Base-by-base conservation (phyloP, 108 stramenopile species). In the Nitzschia palea region DNA sequence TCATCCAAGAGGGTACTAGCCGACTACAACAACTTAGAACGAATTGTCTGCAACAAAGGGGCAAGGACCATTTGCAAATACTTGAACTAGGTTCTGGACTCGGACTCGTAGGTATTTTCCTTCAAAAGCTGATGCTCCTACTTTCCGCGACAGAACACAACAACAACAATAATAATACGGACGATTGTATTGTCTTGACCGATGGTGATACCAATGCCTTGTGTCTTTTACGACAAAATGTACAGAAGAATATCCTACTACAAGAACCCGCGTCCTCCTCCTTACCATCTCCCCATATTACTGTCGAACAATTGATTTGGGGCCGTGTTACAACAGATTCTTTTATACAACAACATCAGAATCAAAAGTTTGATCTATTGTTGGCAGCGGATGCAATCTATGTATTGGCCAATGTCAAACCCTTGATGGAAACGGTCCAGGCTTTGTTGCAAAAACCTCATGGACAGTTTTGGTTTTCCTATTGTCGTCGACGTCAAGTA, bases 231-330 rank as follows among this genome's bases (percentile, higher is more conserved):
- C 60, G 86, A 37, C 31, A 80, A 31, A 87, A 87, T 65, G 75
- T 83, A 22, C 25, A 67, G 17, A 29, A 30, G 9, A 82, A 59
- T 22, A 18, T 44, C 37, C 6, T 43, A 3, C 47, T 3, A 20
- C 0, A 34, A 18, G 18, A 59, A 51, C 6, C 10, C 34, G 26
- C 1, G 23, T 4, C 33, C 4, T 27, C 40, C 12, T 76, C 80
- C 30, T 80, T 86, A 42, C 9, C 33, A 4, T 2, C 22, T 37
- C 12, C 58, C 2, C 15, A 10, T 22, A 40, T 60, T 37, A 18
- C 15, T n/a, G 59, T 60, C 18, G 31, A 65, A 32, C 93, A 92
- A 63, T 67, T 96, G 27, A 80, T 98, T 43, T 74, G 92, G 65
- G 88, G 91, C 6, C 67, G 87, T 14, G 40, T 58, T 0, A 34